These are phyloP conservation scores for Mycocentrospora acerina DNA, from an alignment of 2,329 filamentous ascomycete genomes.

Conservation along the genomic window DNA sequence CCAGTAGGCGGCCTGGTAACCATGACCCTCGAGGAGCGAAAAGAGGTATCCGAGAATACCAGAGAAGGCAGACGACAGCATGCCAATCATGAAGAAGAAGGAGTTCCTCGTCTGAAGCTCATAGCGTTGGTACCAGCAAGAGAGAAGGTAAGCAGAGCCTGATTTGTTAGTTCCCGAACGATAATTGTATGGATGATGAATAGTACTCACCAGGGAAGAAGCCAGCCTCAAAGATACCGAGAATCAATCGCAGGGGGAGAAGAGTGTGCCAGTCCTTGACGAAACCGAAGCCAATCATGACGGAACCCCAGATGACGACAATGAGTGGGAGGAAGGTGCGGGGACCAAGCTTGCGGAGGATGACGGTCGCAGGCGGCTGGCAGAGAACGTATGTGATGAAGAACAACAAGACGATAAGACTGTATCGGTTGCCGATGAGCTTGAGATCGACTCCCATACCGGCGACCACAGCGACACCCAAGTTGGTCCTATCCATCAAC, in stretches of 20 bases:
- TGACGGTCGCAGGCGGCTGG: conserved; percentile 26
- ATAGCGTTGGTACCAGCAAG: conserved; percentile 61
- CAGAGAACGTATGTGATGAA: conserved; percentile 29
- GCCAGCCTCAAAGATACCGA: conserved; percentile 30
- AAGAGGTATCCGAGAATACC: conserved; percentile 30
- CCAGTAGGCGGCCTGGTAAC: conserved; percentile 28
- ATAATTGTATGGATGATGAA: neutral
- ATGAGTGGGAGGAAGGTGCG: conserved; percentile 21
- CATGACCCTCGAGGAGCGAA: conserved; percentile 54
- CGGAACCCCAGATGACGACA: conserved; percentile 23
- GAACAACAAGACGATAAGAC: conserved; percentile 22
- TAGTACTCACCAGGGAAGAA: conserved; percentile 25
- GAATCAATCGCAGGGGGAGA: conserved; percentile 22
- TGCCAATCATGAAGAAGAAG: conserved; percentile 52
- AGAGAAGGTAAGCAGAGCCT: conserved; percentile 52
- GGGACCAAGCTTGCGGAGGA: conserved; percentile 24
- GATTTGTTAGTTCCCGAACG: conserved; percentile 1
- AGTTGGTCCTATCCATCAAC: conserved; percentile 43
- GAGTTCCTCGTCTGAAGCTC: conserved; percentile 58
- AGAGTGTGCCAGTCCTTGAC: conserved; percentile 27
- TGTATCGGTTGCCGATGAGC: conserved; percentile 26
- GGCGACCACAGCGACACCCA: conserved; percentile 38
- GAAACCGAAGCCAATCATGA: conserved; percentile 28
- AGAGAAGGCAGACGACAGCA: conserved; percentile 26
- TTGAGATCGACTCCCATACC: conserved; percentile 35